Percentiles rank a stretch among this genome's conserved stretches.
These are phyloP conservation scores for Capsicum chinense DNA, from an alignment of 257 asterid genomes.

Conservation along the genomic window DNA sequence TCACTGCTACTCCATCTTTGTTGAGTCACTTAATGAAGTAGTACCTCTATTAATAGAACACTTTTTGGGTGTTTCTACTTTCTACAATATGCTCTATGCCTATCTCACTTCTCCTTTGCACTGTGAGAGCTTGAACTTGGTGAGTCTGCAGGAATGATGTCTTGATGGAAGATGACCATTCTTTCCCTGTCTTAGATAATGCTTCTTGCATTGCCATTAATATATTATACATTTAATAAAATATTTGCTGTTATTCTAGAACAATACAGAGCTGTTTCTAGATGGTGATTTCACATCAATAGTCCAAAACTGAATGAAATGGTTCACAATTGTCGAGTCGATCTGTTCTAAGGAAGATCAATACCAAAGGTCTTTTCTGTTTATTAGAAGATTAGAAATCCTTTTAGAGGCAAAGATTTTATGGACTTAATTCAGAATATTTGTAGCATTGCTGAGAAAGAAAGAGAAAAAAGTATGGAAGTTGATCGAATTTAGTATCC, in stretches of 20 bases:
- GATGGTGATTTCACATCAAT: constrained; percentile 14
- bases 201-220: constrained; percentile 24
- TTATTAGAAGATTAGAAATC: not conserved
- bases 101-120: constrained; percentile 10
- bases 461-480: not conserved
- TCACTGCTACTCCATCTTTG: not conserved
- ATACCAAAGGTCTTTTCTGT: not conserved
- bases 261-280: constrained; percentile 15
- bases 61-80: not conserved
- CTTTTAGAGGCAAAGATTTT: not conserved
- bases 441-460: not conserved
- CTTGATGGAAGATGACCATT: not conserved
- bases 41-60: constrained; percentile 3
- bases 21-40: not conserved
- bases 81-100: constrained; percentile 4
- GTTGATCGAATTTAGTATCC: not conserved
- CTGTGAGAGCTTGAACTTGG: constrained; percentile 18
- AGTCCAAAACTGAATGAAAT: constrained; percentile 20
- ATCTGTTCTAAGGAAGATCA: not conserved
- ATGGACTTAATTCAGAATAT: not conserved
- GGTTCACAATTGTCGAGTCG: not conserved
- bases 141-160: not conserved
- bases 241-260: not conserved
- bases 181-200: constrained; percentile 10
- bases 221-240: not conserved